Percentiles rank a stretch among this genome's conserved stretches.
Evolutionary conservation across 2,329 filamentous ascomycete species (phyloP).

Genomic region (Penicillium italicum): DNA sequence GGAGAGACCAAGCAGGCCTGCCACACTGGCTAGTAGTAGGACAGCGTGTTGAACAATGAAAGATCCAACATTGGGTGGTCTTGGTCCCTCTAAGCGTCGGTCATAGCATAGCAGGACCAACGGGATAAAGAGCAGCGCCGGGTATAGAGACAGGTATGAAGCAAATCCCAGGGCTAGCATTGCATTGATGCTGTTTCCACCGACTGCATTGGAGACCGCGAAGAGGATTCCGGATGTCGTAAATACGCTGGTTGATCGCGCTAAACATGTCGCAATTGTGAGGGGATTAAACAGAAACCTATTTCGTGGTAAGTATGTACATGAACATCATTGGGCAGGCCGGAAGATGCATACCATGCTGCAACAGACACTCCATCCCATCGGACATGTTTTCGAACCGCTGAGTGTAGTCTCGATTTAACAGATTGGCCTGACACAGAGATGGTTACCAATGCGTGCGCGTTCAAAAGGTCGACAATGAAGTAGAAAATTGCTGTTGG

Average conservation of each 20-base stretch:
- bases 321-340: background rate
- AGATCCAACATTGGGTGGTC: constrained; percentile 26
- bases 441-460: constrained; percentile 72
- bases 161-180: constrained; percentile 84
- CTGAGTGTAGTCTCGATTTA: constrained; percentile 71
- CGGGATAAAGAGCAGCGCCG: constrained; percentile 78
- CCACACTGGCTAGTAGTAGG: constrained; percentile 55
- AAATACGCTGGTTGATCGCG: constrained; percentile 82
- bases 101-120: constrained; percentile 78
- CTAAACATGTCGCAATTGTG: constrained; percentile 85
- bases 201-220: constrained; percentile 74
- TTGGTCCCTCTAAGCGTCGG: constrained; percentile 45
- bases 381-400: constrained; percentile 67
- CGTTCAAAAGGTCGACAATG: constrained; percentile 74
- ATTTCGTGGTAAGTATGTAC: constrained; percentile 8
- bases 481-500: constrained; percentile 79
- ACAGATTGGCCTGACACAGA: constrained; percentile 76
- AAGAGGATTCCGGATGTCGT: constrained; percentile 83
- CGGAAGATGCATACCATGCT: constrained; percentile 60
- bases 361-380: constrained; percentile 75
- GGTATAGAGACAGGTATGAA: constrained; percentile 89
- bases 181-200: constrained; percentile 68
- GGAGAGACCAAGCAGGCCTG: constrained; percentile 66
- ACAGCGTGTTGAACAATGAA: constrained; percentile 57
- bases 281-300: constrained; percentile 95